Evolutionary conservation across 2,329 filamentous ascomycete genomes (phyloP).

Genomic region (Penicillium sp.): DNA sequence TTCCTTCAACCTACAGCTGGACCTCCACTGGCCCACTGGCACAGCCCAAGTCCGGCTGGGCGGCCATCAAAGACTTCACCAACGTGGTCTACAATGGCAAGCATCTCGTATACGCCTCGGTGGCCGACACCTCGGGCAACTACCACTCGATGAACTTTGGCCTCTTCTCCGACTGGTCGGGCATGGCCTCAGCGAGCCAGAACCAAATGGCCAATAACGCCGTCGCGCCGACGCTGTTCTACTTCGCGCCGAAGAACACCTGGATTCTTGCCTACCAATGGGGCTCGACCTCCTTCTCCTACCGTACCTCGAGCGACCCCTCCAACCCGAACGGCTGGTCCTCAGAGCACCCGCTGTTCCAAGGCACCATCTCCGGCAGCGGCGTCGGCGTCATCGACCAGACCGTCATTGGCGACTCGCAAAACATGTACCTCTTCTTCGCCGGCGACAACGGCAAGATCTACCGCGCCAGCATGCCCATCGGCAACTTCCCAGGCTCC

Average conservation of each 20-base stretch:
- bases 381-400: slow-evolving; percentile 63
- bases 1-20: slow-evolving; percentile 61
- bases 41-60: slow-evolving; percentile 57
- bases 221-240: slow-evolving; percentile 65
- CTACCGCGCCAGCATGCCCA: slow-evolving; percentile 65
- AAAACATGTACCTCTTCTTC: slow-evolving; percentile 69
- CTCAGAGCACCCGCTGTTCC: slow-evolving; percentile 56
- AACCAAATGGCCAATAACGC: slow-evolving; percentile 50
- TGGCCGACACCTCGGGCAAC: slow-evolving; percentile 43
- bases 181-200: slow-evolving; percentile 56
- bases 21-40: slow-evolving; percentile 56
- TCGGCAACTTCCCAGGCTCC: slow-evolving; percentile 61
- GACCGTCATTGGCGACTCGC: slow-evolving; percentile 62
- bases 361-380: slow-evolving; percentile 54
- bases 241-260: slow-evolving; percentile 60
- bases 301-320: slow-evolving; percentile 61
- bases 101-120: slow-evolving; percentile 63
- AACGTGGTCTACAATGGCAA: slow-evolving; percentile 57
- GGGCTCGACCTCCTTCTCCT: slow-evolving; percentile 61
- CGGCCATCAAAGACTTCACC: slow-evolving; percentile 66
- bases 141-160: slow-evolving; percentile 64
- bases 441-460: slow-evolving; percentile 67
- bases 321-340: slow-evolving; percentile 62
- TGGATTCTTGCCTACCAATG: slow-evolving; percentile 71
- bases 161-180: slow-evolving; percentile 55